phyloP scores from a whole-genome alignment of 2,329 filamentous ascomycete genomes.

The Mariannaea sp. region DNA sequence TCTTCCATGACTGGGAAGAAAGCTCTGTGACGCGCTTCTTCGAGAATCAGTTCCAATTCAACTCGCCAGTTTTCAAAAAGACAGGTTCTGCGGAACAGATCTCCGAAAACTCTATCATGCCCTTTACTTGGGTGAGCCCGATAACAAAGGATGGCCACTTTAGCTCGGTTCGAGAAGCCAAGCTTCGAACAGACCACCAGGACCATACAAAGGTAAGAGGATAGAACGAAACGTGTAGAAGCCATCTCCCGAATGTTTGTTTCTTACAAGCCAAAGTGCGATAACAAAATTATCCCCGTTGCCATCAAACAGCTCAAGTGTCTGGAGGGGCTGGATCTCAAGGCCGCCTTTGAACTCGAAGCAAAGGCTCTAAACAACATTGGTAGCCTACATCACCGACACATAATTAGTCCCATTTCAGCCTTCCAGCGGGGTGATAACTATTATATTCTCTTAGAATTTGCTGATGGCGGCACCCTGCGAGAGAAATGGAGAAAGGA shows the following conservation, averaged over 20 bases:
- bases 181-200: slow-evolving; percentile 16
- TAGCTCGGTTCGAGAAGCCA: slow-evolving; percentile 14
- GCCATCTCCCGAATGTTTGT: neutral
- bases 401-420: slow-evolving; percentile 16
- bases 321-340: neutral
- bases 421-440: slow-evolving; percentile 9
- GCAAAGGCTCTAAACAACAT: slow-evolving; percentile 17
- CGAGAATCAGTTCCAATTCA: slow-evolving; percentile 10
- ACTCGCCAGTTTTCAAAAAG: slow-evolving; percentile 4
- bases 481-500: slow-evolving; percentile 21
- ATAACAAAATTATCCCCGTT: neutral
- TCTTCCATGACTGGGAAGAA: slow-evolving; percentile 9
- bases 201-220: neutral
- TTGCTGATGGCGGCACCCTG: slow-evolving; percentile 23
- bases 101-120: neutral
- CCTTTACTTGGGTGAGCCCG: neutral
- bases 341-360: slow-evolving; percentile 4
- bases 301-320: slow-evolving; percentile 22
- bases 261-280: neutral
- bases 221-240: neutral
- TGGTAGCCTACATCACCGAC: slow-evolving; percentile 6
- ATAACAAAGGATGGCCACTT: slow-evolving; percentile 20
- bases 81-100: neutral
- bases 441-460: slow-evolving; percentile 24
- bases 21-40: slow-evolving; percentile 1